Evolutionary conservation across 2,329 filamentous ascomycete genomes (phyloP), one percentile per base, ranked within the genome.

Genomic region (Aspergillus costaricaensis): DNA sequence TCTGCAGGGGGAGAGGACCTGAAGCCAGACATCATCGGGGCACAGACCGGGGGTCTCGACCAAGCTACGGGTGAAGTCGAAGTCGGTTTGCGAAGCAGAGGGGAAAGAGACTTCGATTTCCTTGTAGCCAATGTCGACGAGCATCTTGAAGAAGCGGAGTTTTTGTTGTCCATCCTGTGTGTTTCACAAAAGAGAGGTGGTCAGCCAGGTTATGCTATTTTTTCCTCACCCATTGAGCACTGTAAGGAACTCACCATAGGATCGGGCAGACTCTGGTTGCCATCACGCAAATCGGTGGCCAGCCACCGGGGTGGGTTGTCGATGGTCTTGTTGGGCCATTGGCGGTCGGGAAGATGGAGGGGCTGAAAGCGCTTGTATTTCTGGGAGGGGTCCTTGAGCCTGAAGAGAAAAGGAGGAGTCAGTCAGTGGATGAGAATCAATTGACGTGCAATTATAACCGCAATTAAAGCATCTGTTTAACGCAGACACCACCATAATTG

Each of bases 61-160:
- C 67, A 98, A 82, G 71, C 89, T 87, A 67, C 92, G 85, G 43
- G 92, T 96, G 74, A 98, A 98, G 81, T 96, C 91, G 81, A 93
- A 98, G 80, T 98, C 95, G 72, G 91, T 96, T 74, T 96, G 90
- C 41, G 92, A 96, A 14, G 94, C 92, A 0, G 92, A 96, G 53
- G 94, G 94, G 79, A 96, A 98, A 4, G 93, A 95, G 19, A 97
- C 90, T 76, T 98, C 94, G 67, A 98, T 97, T 80, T 98, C 94
- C 80, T 97, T 98, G 84, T 96, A 98, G 69, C 95, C 94, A 53
- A 97, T 84, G 63, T 94, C 88, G 71, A 89, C 87, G 57, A 98
- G 86, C 92, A 96, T 96, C 79, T 93, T 88, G 83, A 98, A 98
- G 83, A 93, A 98, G 63, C 84, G 83, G 87, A 90, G 95, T 81